Evolutionary conservation across 1,284 basidiomycete genomes (phyloP).

Genomic region (Apiotrichum laibachii): DNA sequence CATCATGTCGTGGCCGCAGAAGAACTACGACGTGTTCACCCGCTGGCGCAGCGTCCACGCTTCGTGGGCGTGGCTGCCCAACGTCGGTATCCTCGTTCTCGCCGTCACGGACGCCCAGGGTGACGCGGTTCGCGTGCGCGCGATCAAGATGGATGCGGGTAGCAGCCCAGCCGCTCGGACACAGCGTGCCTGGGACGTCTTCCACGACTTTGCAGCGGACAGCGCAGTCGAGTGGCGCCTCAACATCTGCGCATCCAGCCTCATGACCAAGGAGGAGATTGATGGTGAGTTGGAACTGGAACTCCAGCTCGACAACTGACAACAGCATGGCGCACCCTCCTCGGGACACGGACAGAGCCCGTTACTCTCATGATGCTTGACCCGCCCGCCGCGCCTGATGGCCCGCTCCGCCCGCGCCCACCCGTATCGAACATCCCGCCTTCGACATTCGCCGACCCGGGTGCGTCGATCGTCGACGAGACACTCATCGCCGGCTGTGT

Average conservation of each 20-base stretch:
- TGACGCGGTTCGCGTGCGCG: conserved; percentile 28
- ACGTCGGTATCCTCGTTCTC: conserved; percentile 19
- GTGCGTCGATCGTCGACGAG: conserved; percentile 35
- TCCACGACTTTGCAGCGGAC: conserved; percentile 56
- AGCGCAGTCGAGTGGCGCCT: conserved; percentile 40
- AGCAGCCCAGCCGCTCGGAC: conserved; percentile 4
- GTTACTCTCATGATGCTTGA: conserved; percentile 28
- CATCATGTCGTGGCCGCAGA: conserved; percentile 37
- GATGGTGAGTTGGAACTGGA: conserved; percentile 26
- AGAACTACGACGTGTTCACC: conserved; percentile 41
- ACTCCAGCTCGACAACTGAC: too few species aligned
- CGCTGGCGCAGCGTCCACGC: conserved; percentile 34
- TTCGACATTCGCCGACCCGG: conserved; percentile 28
- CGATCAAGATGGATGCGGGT: conserved; percentile 5
- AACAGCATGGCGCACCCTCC: conserved; percentile 26
- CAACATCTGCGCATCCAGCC: conserved; percentile 23
- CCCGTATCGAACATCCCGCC: conserved; percentile 28
- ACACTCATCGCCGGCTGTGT: conserved; percentile 21
- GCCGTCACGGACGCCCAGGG: conserved; percentile 35
- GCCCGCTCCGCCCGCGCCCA: conserved; percentile 12
- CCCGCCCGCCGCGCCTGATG: background rate
- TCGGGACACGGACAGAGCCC: conserved; percentile 7
- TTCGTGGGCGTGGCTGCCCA: conserved; percentile 24
- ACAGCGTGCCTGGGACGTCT: conserved; percentile 32
- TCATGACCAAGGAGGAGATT: conserved; percentile 28